Evolutionary conservation across 1,284 basidiomycete genomes (phyloP).

Genomic region (Apiotrichum porosum): DNA sequence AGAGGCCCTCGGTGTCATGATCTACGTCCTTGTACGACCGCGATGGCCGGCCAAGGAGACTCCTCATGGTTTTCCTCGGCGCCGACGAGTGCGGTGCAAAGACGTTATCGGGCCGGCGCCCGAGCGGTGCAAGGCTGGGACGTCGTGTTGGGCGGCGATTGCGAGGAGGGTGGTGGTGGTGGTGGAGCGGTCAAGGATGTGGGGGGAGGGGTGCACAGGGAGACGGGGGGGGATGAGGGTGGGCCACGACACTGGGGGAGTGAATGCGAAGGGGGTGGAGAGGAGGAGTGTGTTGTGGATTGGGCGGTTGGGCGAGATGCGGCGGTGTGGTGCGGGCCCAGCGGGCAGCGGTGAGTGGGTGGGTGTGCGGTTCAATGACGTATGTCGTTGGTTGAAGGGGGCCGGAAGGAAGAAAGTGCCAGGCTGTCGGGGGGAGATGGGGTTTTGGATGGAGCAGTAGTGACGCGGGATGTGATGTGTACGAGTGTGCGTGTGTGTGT

Average conservation of each 20-base stretch:
- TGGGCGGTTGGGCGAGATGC: background rate
- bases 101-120: background rate
- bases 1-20: constrained; percentile 34
- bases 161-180: background rate
- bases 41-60: constrained; percentile 35
- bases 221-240: no score
- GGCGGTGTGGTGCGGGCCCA: background rate
- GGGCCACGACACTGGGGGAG: no score
- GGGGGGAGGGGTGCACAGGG: no score
- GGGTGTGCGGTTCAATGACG: no score
- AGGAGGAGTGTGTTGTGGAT: background rate
- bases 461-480: background rate
- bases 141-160: background rate
- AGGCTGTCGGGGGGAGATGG: background rate
- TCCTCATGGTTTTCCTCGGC: constrained; percentile 6
- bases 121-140: background rate
- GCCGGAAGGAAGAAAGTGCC: background rate
- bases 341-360: no score
- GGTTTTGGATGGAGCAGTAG: background rate
- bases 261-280: no score
- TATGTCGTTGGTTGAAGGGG: no score
- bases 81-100: background rate
- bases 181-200: background rate
- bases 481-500: background rate
- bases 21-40: constrained; percentile 42